Conservation (phyloP, 2,329 filamentous ascomycete species). For the Aspergillus sp. region DNA sequence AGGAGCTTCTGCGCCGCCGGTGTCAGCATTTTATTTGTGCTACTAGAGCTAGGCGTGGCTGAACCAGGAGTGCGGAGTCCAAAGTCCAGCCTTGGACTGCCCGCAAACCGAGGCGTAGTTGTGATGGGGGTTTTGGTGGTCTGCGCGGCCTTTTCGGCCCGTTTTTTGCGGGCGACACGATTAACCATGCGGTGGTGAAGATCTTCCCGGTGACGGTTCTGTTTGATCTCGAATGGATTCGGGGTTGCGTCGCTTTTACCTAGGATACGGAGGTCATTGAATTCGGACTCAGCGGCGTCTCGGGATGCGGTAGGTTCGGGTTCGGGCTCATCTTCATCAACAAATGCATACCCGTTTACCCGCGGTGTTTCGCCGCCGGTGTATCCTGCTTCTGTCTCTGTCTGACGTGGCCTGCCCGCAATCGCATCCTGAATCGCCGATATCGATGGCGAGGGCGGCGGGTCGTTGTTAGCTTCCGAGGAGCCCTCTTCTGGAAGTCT, state of each 20-base stretch:
- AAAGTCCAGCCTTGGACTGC: constrained; percentile 40
- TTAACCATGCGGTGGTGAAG: constrained; percentile 88
- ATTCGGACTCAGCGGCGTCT: constrained; percentile 1
- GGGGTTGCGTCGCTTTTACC: constrained; percentile 53
- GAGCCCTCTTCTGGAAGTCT: constrained; percentile 60
- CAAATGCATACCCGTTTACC: constrained; percentile 91
- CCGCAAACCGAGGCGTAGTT: constrained; percentile 37
- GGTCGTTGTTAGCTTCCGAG: constrained; percentile 33
- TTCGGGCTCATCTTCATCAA: constrained; percentile 68
- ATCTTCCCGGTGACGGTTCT: constrained; percentile 73
- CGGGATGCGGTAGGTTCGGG: constrained; percentile 31
- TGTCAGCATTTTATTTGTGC: constrained; percentile 38
- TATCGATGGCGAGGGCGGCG: constrained; percentile 76
- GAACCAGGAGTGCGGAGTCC: constrained; percentile 26
- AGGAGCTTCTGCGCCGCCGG: constrained; percentile 46
- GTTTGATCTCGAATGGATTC: constrained; percentile 78
- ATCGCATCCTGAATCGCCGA: constrained; percentile 84
- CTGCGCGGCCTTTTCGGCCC: constrained; percentile 59
- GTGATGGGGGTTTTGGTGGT: constrained; percentile 53
- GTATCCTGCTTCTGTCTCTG: constrained; percentile 58
- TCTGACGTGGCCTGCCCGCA: constrained; percentile 65
- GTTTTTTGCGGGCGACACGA: constrained; percentile 70
- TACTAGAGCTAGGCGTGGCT: constrained; percentile 18
- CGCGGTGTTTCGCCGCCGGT: constrained; percentile 77
- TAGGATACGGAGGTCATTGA: constrained; percentile 37